These are phyloP conservation scores for Cytospora leucostoma DNA, from an alignment of 2,329 filamentous ascomycete species.

Conservation along the genomic window DNA sequence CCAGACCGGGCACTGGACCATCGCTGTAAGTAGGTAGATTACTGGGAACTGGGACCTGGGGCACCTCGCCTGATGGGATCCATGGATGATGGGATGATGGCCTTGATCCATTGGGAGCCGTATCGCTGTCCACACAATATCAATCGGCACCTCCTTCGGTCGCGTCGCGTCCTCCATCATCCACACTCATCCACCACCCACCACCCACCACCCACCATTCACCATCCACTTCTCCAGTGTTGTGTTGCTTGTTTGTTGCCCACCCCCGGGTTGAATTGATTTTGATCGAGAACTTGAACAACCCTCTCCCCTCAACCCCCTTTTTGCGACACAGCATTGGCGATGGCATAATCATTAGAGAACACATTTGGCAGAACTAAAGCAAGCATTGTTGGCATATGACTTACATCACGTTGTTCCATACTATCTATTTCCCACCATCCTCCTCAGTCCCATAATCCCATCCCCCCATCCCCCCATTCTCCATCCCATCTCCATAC, in stretches of 20 bases:
- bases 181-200: conserved; percentile 1
- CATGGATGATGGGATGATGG: neutral
- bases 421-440: neutral
- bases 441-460: neutral
- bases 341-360: conserved; percentile 9
- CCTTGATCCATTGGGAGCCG: conserved; percentile 15
- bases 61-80: neutral
- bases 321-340: neutral
- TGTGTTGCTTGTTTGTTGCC: neutral
- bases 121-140: conserved; percentile 13
- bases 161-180: conserved; percentile 17
- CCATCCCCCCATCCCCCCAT: neutral
- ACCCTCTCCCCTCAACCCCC: too few relatives aligned
- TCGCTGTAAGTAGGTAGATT: too few relatives aligned
- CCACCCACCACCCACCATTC: neutral
- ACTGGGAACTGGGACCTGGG: too few relatives aligned
- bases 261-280: neutral
- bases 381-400: conserved; percentile 6
- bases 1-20: too few relatives aligned
- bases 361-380: neutral
- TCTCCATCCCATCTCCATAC: too few relatives aligned
- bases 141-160: conserved; percentile 13
- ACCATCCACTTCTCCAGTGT: conserved; percentile 3
- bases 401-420: neutral
- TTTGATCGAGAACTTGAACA: neutral